Evolutionary conservation across 257 asterid species (phyloP).

Genomic region (Forsythia viridissima): DNA sequence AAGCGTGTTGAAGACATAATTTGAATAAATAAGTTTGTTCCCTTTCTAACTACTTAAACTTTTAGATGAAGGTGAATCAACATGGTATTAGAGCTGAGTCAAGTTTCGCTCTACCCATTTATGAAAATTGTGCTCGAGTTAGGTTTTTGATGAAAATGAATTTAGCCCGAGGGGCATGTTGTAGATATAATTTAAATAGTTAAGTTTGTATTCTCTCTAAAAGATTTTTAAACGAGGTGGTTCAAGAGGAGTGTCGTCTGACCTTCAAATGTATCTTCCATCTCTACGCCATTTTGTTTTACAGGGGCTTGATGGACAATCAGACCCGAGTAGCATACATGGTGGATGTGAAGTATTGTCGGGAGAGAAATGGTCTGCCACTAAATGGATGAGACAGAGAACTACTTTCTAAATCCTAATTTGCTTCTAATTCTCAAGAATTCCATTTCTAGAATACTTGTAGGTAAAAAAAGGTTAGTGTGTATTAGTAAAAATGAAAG

Average conservation of each 20-base stretch:
- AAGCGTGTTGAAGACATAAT: background rate
- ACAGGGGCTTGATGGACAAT: slow-evolving; percentile 81
- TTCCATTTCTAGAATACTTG: background rate
- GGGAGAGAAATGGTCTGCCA: slow-evolving; percentile 95
- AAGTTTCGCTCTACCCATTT: background rate
- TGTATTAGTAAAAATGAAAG: background rate
- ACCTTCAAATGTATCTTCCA: background rate
- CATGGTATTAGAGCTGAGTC: background rate
- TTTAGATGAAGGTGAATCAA: background rate
- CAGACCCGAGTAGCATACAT: slow-evolving; percentile 72
- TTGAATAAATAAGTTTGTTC: background rate
- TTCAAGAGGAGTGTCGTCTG: background rate
- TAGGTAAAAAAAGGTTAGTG: background rate
- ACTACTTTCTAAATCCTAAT: slow-evolving; percentile 21
- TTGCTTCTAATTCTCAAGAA: background rate
- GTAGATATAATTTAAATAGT: no score
- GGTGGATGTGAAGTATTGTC: slow-evolving; percentile 82
- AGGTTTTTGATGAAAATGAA: background rate
- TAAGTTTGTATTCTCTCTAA: background rate
- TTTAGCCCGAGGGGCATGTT: background rate
- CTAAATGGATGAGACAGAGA: slow-evolving; percentile 90
- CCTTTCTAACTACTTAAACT: background rate
- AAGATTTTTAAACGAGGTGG: background rate
- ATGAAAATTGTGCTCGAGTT: background rate
- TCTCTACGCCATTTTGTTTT: background rate